These are phyloP conservation scores for Kwoniella europaea DNA, from an alignment of 768 basidiomycete species.

Conservation along the genomic window DNA sequence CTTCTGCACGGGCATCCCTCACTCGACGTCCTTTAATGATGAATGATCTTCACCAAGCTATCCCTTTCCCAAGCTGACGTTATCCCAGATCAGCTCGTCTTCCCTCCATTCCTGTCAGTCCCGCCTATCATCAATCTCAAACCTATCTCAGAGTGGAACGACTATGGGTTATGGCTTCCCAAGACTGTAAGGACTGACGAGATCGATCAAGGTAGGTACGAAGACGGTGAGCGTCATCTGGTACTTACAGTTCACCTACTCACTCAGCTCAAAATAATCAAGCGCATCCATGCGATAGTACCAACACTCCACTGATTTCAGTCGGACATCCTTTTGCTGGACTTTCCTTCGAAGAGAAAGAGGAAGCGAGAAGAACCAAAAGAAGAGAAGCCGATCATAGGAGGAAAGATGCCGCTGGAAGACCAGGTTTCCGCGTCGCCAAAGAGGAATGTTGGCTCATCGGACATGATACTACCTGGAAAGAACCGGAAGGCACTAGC, in stretches of 20 bases:
- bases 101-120: slow-evolving; percentile 3
- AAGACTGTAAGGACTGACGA: neutral
- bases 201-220: neutral
- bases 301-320: neutral
- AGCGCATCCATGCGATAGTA: neutral
- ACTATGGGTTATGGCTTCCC: slow-evolving; percentile 7
- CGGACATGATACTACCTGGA: slow-evolving; percentile 35
- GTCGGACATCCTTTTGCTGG: slow-evolving; percentile 13
- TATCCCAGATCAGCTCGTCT: neutral
- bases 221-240: neutral
- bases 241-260: neutral
- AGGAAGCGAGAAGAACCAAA: slow-evolving; percentile 5
- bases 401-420: neutral
- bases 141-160: neutral
- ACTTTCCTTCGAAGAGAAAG: slow-evolving; percentile 8
- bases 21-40: too few relatives aligned
- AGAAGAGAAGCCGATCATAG: neutral
- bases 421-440: slow-evolving; percentile 12
- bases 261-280: neutral
- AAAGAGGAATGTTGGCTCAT: slow-evolving; percentile 42
- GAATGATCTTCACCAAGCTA: neutral
- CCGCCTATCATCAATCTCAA: neutral
- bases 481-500: slow-evolving; percentile 40
- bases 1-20: too few relatives aligned
- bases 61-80: neutral